Conservation (phyloP, 306 rosid genomes). For the Inga oerstediana region DNA sequence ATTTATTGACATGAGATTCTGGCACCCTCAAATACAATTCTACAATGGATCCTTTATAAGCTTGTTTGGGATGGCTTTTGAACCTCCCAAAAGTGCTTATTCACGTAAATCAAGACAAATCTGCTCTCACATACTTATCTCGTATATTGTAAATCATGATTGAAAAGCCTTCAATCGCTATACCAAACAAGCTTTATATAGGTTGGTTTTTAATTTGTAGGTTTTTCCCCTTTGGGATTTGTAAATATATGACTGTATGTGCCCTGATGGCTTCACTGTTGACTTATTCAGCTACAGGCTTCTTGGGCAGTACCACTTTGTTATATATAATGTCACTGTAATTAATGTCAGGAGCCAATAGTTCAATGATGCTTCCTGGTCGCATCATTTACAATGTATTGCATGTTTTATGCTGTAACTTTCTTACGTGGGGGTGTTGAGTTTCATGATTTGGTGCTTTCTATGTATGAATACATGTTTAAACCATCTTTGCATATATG, state of each 20-base stretch:
- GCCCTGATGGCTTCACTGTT: not conserved
- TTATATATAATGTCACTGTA: conserved; percentile 5
- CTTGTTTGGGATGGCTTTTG: too few relatives aligned
- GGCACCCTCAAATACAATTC: not conserved
- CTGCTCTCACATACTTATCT: too few relatives aligned
- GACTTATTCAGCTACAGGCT: conserved; percentile 12
- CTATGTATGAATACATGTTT: not conserved
- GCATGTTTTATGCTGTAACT: not conserved
- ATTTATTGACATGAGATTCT: conserved; percentile 11
- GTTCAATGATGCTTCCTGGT: not conserved
- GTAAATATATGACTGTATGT: not conserved
- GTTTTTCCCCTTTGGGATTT: not conserved
- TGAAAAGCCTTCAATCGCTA: too few relatives aligned
- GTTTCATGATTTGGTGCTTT: not conserved
- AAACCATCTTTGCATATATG: not conserved
- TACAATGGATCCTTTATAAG: not conserved
- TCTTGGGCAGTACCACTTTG: not conserved
- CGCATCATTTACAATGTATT: not conserved
- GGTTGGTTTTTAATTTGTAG: not conserved
- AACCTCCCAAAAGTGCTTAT: too few relatives aligned
- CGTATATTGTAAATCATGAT: too few relatives aligned
- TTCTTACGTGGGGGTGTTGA: not conserved
- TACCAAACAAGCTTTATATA: not conserved
- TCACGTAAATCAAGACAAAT: too few relatives aligned
- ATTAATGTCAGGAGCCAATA: conserved; percentile 7